phyloP scores from a whole-genome alignment of 768 basidiomycete species.

The Russula foetens region DNA sequence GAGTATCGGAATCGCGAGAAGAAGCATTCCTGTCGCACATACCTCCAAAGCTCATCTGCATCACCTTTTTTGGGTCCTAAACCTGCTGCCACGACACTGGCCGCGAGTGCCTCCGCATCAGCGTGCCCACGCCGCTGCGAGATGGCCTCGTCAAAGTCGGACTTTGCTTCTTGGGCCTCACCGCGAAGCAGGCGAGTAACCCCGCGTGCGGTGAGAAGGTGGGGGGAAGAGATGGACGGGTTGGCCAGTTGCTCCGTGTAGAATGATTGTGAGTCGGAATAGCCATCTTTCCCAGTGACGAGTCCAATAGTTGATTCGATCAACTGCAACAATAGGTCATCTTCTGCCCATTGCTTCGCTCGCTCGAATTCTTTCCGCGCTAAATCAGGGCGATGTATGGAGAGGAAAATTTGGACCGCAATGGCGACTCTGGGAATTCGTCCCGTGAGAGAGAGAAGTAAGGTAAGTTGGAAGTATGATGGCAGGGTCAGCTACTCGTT shows the following conservation, averaged over 20 bases:
- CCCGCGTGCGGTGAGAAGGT: constrained; percentile 71
- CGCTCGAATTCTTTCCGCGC: constrained; percentile 81
- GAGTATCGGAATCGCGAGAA: constrained; percentile 6
- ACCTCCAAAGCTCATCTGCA: constrained; percentile 65
- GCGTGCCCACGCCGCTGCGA: constrained; percentile 41
- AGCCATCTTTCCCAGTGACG: constrained; percentile 64
- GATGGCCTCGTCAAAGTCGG: constrained; percentile 70
- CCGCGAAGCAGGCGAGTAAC: constrained; percentile 71
- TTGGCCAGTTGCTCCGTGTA: constrained; percentile 81
- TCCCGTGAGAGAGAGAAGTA: not conserved
- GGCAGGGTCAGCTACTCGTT: not conserved
- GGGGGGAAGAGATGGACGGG: constrained; percentile 65
- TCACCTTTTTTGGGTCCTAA: constrained; percentile 53
- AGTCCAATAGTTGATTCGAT: constrained; percentile 81
- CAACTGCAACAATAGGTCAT: constrained; percentile 80
- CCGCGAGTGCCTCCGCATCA: constrained; percentile 63
- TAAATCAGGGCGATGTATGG: constrained; percentile 81
- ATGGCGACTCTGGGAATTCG: constrained; percentile 57
- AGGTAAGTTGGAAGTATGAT: not conserved
- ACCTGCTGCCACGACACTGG: constrained; percentile 53
- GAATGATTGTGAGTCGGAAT: constrained; percentile 48
- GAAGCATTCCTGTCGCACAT: constrained; percentile 25
- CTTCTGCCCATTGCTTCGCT: constrained; percentile 81
- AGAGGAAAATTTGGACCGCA: constrained; percentile 80
- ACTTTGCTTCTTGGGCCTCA: constrained; percentile 67